These are phyloP conservation scores for Closterium sp. DNA, from an alignment of 139 green algal species.

Conservation along the genomic window DNA sequence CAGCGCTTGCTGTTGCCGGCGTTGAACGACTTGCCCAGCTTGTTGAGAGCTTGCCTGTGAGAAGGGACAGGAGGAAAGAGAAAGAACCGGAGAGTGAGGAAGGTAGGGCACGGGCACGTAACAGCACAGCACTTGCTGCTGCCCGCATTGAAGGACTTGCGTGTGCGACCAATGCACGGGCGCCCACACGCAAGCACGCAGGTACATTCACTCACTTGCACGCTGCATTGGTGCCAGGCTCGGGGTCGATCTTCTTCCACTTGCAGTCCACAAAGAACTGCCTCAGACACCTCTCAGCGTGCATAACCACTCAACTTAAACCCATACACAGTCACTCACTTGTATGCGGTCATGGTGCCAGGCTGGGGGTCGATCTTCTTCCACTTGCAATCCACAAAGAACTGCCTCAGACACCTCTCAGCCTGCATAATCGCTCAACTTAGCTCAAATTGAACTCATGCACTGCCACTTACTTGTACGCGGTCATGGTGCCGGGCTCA, in stretches of 20 bases:
- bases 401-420: background rate
- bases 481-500: background rate
- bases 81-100: background rate
- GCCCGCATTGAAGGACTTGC: too few species aligned
- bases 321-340: background rate
- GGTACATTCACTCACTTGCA: background rate
- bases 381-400: background rate
- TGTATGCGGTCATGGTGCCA: background rate
- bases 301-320: background rate
- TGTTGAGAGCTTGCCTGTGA: background rate
- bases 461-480: background rate
- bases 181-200: too few species aligned
- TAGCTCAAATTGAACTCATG: background rate
- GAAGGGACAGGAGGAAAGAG: background rate
- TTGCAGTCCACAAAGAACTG: background rate
- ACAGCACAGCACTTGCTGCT: background rate
- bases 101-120: background rate
- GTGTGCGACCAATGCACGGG: too few species aligned
- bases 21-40: background rate
- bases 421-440: background rate
- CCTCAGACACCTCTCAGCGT: background rate
- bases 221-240: background rate
- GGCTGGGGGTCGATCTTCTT: background rate
- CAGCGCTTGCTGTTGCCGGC: background rate
- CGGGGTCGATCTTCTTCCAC: background rate